A percentile compares a stretch with the other conserved stretches of the same genome.
phyloP scores from a whole-genome alignment of 768 basidiomycete genomes.

The Lyophyllum decastes region DNA sequence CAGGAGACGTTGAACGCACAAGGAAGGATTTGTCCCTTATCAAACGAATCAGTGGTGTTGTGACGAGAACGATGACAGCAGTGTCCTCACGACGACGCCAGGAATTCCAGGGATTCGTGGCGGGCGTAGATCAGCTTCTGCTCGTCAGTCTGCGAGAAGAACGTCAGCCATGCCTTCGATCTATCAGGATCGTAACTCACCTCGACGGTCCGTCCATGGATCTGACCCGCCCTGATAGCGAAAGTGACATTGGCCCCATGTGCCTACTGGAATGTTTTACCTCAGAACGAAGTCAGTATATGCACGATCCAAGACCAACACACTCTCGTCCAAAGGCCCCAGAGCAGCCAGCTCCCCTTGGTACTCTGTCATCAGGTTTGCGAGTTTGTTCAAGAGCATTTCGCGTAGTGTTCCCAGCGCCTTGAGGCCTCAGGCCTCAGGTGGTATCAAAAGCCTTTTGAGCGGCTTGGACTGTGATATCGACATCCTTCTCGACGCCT shows the following conservation, averaged over 20 bases:
- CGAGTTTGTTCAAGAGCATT: conserved; percentile 47
- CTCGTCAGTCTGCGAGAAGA: conserved; percentile 33
- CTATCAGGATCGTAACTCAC: conserved; percentile 7
- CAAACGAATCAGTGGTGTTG: too few species aligned
- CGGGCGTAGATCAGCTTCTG: conserved; percentile 59
- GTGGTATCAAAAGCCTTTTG: conserved; percentile 34
- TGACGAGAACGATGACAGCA: too few species aligned
- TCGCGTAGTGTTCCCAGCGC: conserved; percentile 38
- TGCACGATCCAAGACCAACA: neutral
- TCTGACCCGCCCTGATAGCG: conserved; percentile 56
- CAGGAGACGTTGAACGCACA: too few species aligned
- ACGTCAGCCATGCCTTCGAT: neutral
- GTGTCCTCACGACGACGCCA: conserved; percentile 41
- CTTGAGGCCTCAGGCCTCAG: conserved; percentile 57
- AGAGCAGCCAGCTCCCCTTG: conserved; percentile 47
- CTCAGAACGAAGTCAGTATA: neutral
- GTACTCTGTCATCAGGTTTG: conserved; percentile 50
- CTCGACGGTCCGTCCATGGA: conserved; percentile 51
- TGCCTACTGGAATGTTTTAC: conserved; percentile 29
- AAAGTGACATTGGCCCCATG: conserved; percentile 22
- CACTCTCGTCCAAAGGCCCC: conserved; percentile 51
- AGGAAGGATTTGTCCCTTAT: too few species aligned
- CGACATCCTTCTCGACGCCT: conserved; percentile 70
- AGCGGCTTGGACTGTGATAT: conserved; percentile 70
- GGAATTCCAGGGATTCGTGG: conserved; percentile 65